Evolutionary conservation across 202 grass and related monocot species (phyloP).

Genomic region (Dendrocalamus latiflorus): DNA sequence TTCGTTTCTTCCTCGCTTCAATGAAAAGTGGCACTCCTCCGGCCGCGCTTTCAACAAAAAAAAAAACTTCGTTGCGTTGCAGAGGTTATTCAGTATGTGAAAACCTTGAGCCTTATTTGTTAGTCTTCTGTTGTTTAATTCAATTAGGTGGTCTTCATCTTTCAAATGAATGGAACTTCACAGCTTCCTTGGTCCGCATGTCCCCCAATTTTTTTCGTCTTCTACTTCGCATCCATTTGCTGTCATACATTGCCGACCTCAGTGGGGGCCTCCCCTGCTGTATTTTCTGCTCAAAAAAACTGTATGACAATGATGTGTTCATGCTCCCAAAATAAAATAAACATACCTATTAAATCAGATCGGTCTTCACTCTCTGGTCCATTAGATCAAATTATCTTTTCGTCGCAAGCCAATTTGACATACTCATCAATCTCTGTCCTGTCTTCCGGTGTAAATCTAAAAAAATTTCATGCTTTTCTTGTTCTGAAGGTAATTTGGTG

Average conservation of each 20-base stretch:
- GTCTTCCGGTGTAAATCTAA: neutral
- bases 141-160: constrained; percentile 23
- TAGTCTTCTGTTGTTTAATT: neutral
- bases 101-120: neutral
- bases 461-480: neutral
- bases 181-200: constrained; percentile 21
- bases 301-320: constrained; percentile 10
- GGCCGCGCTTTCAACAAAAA: too few relatives aligned
- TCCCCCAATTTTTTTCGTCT: constrained; percentile 20
- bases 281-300: too few relatives aligned
- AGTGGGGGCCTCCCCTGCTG: too few relatives aligned
- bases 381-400: neutral
- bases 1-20: too few relatives aligned
- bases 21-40: too few relatives aligned
- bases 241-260: constrained; percentile 15
- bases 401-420: neutral
- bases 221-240: constrained; percentile 8
- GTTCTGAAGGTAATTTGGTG: neutral
- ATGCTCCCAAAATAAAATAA: constrained; percentile 7
- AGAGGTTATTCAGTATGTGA: neutral
- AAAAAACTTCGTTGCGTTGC: neutral
- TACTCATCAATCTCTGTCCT: neutral
- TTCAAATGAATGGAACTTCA: constrained; percentile 32
- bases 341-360: constrained; percentile 11
- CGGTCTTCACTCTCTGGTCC: constrained; percentile 24